phyloP scores from a whole-genome alignment of 2,329 filamentous ascomycete genomes.

The Nannizzia gypsea region DNA sequence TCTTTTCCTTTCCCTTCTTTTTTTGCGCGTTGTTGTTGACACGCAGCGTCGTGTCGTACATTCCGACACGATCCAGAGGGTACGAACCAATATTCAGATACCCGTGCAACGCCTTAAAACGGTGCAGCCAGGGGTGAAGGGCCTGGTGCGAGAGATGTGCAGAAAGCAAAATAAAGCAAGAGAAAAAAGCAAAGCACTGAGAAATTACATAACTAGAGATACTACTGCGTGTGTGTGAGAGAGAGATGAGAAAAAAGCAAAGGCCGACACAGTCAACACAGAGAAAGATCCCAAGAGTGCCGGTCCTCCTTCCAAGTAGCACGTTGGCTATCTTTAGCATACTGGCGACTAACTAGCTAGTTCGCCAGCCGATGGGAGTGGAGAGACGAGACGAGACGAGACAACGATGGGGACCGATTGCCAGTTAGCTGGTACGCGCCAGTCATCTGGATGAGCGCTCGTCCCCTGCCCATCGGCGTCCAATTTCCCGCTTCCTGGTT shows the following conservation, averaged over 20 bases:
- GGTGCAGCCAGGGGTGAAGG: not conserved
- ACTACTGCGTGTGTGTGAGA: no score
- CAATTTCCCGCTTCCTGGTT: no score
- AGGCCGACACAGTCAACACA: not conserved
- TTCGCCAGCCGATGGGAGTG: not conserved
- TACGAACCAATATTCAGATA: conserved; percentile 3
- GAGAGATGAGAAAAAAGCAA: not conserved
- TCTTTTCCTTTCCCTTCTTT: not conserved
- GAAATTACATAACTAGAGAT: no score
- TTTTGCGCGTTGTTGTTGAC: not conserved
- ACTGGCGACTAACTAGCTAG: not conserved
- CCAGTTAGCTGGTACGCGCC: not conserved
- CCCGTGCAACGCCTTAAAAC: conserved; percentile 3
- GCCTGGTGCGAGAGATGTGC: not conserved
- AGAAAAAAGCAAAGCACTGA: no score
- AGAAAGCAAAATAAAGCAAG: not conserved
- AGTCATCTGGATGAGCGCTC: no score
- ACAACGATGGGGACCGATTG: not conserved
- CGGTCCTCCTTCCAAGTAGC: not conserved
- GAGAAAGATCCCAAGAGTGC: not conserved
- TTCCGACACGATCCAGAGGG: not conserved
- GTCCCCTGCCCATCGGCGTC: no score
- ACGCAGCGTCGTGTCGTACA: not conserved
- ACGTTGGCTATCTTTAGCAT: not conserved
- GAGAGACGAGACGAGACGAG: not conserved